phyloP scores from a whole-genome alignment of 768 basidiomycete species.

The Mycena leptocephala region DNA sequence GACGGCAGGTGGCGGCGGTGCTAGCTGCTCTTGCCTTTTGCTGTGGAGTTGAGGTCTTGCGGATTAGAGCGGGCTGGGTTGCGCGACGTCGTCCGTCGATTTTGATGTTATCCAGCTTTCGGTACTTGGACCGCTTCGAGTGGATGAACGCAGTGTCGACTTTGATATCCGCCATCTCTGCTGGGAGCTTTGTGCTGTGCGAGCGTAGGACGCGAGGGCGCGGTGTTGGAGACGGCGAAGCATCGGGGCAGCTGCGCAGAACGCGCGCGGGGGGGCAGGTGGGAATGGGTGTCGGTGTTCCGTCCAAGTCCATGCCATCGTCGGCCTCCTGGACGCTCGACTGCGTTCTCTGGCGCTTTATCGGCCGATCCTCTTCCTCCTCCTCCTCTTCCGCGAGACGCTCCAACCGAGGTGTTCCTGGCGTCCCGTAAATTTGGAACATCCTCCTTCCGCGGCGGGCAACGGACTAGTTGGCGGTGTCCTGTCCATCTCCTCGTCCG shows the following conservation, averaged over 20 bases:
- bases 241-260: constrained; percentile 5
- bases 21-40: constrained; percentile 31
- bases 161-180: neutral
- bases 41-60: constrained; percentile 2
- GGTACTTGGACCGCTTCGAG: constrained; percentile 18
- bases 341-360: constrained; percentile 14
- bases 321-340: constrained; percentile 13
- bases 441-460: constrained; percentile 16
- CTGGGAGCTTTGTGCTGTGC: constrained; percentile 29
- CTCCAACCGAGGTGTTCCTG: constrained; percentile 29
- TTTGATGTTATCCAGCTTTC: constrained; percentile 20
- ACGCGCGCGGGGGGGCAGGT: constrained; percentile 2
- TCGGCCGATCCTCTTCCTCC: constrained; percentile 30
- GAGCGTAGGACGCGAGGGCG: constrained; percentile 25
- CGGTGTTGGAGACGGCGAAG: constrained; percentile 24
- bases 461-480: constrained; percentile 31
- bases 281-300: constrained; percentile 24
- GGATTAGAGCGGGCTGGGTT: constrained; percentile 14
- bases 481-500: constrained; percentile 19
- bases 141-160: constrained; percentile 26
- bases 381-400: constrained; percentile 35
- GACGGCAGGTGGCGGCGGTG: constrained; percentile 13
- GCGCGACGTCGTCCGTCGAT: constrained; percentile 12
- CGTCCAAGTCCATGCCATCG: constrained; percentile 26
- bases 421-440: constrained; percentile 31